phyloP scores from a whole-genome alignment of 495 filamentous ascomycete species.

The Friedmanniomyces simplex region DNA sequence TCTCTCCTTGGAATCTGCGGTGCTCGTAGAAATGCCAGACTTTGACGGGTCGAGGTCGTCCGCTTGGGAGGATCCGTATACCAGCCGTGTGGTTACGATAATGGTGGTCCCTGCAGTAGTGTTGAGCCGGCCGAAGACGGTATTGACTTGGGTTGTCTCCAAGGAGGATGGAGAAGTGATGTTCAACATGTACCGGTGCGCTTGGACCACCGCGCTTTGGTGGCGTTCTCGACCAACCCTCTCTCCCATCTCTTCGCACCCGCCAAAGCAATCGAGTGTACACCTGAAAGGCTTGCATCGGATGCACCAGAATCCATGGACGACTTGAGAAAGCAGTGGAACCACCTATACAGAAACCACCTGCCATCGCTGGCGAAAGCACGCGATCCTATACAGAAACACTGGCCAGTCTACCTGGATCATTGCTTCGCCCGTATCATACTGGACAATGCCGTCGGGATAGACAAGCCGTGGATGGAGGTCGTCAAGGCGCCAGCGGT shows the following conservation, averaged over 20 bases:
- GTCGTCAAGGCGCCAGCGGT: conserved; percentile 22
- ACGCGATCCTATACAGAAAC: conserved; percentile 20
- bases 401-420: conserved; percentile 31
- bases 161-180: background rate
- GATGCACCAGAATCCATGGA: conserved; percentile 3
- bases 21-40: too few species aligned
- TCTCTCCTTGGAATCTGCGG: too few species aligned
- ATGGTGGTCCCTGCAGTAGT: too few species aligned
- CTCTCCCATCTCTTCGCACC: too few species aligned
- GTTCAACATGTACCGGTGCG: background rate
- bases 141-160: too few species aligned
- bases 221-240: background rate
- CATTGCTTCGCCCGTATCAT: conserved; percentile 36
- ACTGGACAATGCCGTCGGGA: conserved; percentile 30
- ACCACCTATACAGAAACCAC: conserved; percentile 4
- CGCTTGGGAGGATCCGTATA: too few species aligned
- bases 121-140: too few species aligned
- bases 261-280: too few species aligned
- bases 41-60: too few species aligned
- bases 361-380: conserved; percentile 15
- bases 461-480: conserved; percentile 21
- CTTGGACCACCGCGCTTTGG: background rate
- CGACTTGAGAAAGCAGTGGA: conserved; percentile 5
- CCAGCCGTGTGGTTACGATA: too few species aligned
- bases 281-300: too few species aligned